These are phyloP conservation scores for Penicillium thymicola DNA, from an alignment of 2,329 filamentous ascomycete species.

Conservation along the genomic window DNA sequence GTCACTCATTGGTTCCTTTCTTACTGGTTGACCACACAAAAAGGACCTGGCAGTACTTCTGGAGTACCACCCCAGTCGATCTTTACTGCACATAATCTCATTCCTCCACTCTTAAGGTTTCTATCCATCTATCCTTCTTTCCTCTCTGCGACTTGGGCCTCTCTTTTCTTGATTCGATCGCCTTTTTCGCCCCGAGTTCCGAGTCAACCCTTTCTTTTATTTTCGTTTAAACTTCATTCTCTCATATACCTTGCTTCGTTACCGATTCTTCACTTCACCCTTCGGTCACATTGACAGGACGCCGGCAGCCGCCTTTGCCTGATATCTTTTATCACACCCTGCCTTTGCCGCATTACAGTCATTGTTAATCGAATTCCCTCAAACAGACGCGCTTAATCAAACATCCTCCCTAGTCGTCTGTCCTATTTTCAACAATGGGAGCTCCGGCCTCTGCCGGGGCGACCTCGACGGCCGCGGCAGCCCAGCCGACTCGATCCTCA, in stretches of 20 bases:
- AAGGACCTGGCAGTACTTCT: conserved; percentile 15
- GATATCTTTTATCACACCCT: conserved; percentile 24
- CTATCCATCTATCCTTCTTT: conserved; percentile 16
- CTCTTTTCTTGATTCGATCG: not conserved
- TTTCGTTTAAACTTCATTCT: not conserved
- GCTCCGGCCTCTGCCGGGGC: conserved; percentile 45
- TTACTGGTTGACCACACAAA: conserved; percentile 1
- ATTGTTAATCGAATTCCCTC: conserved; percentile 12
- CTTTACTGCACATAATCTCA: conserved; percentile 16
- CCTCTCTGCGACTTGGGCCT: conserved; percentile 6
- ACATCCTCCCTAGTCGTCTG: conserved; percentile 6
- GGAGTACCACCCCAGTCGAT: conserved; percentile 16
- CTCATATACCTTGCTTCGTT: not conserved
- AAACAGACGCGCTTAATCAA: conserved; percentile 28
- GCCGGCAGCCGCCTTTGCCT: conserved; percentile 7
- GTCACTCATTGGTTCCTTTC: conserved; percentile 18
- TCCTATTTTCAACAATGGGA: conserved; percentile 39
- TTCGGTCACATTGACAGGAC: conserved; percentile 3
- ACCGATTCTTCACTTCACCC: not conserved
- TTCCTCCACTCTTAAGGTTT: conserved; percentile 15
- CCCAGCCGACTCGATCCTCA: conserved; percentile 38
- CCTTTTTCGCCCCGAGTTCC: not conserved
- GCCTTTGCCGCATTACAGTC: conserved; percentile 34
- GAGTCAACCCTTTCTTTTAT: not conserved
- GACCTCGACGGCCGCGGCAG: conserved; percentile 30